A percentile compares a stretch with the other conserved stretches of the same genome.
phyloP scores from a whole-genome alignment of 1,139 yeast genomes.

The Ashbya aceris region DNA sequence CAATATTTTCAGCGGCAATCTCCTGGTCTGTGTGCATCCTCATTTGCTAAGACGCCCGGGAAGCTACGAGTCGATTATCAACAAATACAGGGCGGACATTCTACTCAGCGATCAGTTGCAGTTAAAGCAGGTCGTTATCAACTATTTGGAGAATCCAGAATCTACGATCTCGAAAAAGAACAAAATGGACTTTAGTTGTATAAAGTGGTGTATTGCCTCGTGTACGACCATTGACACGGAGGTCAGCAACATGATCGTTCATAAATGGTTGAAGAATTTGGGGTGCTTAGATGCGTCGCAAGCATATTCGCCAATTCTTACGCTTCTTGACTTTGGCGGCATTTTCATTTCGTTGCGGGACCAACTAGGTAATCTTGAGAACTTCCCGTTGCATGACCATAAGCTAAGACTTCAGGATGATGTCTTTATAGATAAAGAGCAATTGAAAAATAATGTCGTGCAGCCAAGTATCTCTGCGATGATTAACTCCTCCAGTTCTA shows the following conservation, averaged over 20 bases:
- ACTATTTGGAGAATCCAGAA: slow-evolving; percentile 85
- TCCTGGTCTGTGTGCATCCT: slow-evolving; percentile 73
- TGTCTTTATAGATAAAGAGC: slow-evolving; percentile 70
- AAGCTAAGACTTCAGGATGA: slow-evolving; percentile 35
- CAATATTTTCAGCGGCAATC: slow-evolving; percentile 78
- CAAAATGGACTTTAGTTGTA: slow-evolving; percentile 68
- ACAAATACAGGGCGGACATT: slow-evolving; percentile 62
- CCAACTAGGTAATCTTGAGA: slow-evolving; percentile 48
- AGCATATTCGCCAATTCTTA: slow-evolving; percentile 82
- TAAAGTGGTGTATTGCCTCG: slow-evolving; percentile 84
- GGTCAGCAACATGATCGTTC: slow-evolving; percentile 81
- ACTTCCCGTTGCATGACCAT: slow-evolving; percentile 25
- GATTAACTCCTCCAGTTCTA: slow-evolving; percentile 26
- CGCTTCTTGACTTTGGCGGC: slow-evolving; percentile 91
- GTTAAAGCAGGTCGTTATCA: slow-evolving; percentile 85
- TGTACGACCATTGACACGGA: slow-evolving; percentile 93
- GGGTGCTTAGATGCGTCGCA: slow-evolving; percentile 74
- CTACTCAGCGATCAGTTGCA: slow-evolving; percentile 81
- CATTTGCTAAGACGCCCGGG: slow-evolving; percentile 74
- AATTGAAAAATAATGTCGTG: slow-evolving; percentile 68
- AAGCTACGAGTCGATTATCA: slow-evolving; percentile 70
- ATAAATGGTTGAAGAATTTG: slow-evolving; percentile 81
- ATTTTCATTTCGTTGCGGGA: slow-evolving; percentile 88
- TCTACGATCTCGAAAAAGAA: slow-evolving; percentile 73
- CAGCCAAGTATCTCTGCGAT: slow-evolving; percentile 33